Evolutionary conservation across 345 rosid species (phyloP).

Genomic region (Salix udensis): DNA sequence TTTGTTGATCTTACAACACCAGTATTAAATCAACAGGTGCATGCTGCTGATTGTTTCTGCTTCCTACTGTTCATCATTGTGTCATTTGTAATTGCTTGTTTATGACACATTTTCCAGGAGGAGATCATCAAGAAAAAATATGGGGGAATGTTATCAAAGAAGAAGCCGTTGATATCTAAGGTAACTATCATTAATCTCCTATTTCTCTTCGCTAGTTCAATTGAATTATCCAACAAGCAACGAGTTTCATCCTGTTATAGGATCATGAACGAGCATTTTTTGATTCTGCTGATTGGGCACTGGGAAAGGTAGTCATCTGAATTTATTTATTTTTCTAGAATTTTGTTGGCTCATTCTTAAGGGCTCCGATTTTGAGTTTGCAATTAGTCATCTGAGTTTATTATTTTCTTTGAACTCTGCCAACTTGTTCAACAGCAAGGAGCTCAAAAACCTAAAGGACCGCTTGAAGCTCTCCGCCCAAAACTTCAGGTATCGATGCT

Average conservation of each 20-base stretch:
- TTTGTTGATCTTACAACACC: too few species aligned
- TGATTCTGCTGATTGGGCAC: constrained; percentile 95
- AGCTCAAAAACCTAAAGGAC: constrained; percentile 76
- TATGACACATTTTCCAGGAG: constrained; percentile 39
- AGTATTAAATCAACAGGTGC: too few species aligned
- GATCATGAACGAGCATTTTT: constrained; percentile 87
- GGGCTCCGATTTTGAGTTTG: not conserved
- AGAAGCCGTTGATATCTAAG: constrained; percentile 72
- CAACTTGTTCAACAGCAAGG: constrained; percentile 46
- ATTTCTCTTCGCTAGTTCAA: not conserved
- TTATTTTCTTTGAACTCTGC: not conserved
- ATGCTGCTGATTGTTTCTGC: too few species aligned
- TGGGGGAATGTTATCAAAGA: constrained; percentile 65
- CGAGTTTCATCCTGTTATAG: too few species aligned
- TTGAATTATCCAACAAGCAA: not conserved
- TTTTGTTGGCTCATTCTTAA: not conserved
- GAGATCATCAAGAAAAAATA: constrained; percentile 61
- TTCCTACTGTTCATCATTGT: not conserved
- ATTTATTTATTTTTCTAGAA: not conserved
- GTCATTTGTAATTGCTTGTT: not conserved
- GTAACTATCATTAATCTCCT: constrained; percentile 19
- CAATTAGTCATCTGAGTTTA: too few species aligned
- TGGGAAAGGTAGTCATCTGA: constrained; percentile 56
- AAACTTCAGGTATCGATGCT: constrained; percentile 55
- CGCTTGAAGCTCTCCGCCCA: constrained; percentile 82